Base-by-base conservation (phyloP, 2,329 filamentous ascomycete genomes). In the Colletotrichum tofieldiae region DNA sequence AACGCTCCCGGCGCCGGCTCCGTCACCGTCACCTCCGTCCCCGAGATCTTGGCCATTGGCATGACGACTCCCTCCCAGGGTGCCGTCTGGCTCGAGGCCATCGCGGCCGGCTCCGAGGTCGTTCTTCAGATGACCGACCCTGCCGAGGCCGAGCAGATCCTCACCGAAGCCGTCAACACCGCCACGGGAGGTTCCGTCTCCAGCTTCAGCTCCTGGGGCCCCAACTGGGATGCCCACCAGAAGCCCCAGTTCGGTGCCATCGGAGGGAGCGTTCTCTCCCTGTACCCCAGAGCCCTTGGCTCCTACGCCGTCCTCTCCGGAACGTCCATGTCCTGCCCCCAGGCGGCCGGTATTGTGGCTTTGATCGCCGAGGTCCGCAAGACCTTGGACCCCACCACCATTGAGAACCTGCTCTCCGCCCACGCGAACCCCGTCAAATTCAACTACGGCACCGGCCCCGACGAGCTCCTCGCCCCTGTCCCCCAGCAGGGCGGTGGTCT, bases 401-500 rank as follows among this genome's bases (percentile, higher is more conserved):
- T 90, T 3, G 84, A 87, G 78, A 86, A 83, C 73, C 77, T 87
- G 26, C 80, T 90, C 2, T 84, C 87, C 1, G 79, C 86, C 32
- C 88, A 84, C 3, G 83, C 88, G 32, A 85, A 84, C 52, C 85
- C 87, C 0, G 82, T 85, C 67, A 74, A 84, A 2, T 89, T 86
- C 82, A 87, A 88, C 74, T 82, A 85, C 52, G 84, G 83, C 8
- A 75, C 69, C 0, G 74, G 73, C 2, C 82, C 84, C 8, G 81
- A 77, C 37, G 73, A 79, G 1, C 78, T 82, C 47, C 81, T 89
- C 0, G 87, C 88, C 0, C 89, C 90, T 0, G 87, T 90, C 16
- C 80, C 86, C 3, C 90, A 93, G 77, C 89, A 91, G 75, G 91
- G 91, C 14, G 87, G 81, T 37, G 91, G 91, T 47, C 81, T 92